Evolutionary conservation across 495 filamentous ascomycete genomes (phyloP).

Genomic region (Chaetomium fimeti): DNA sequence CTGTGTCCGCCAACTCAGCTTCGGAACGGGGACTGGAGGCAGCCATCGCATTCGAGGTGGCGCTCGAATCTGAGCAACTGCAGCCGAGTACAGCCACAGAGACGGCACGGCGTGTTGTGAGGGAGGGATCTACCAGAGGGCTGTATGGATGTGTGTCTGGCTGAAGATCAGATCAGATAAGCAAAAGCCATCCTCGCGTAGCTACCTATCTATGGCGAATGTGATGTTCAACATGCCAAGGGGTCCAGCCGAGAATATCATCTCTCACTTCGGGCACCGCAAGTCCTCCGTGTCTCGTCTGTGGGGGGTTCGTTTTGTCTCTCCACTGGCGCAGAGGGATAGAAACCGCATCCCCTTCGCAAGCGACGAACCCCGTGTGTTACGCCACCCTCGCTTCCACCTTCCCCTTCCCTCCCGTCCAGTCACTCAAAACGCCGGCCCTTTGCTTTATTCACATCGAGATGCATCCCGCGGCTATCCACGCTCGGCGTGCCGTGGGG

Average conservation of each 20-base stretch:
- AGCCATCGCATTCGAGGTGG: neutral
- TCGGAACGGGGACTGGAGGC: constrained; percentile 4
- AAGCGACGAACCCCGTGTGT: too few species aligned
- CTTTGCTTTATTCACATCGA: neutral
- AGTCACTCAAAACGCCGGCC: neutral
- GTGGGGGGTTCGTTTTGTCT: too few species aligned
- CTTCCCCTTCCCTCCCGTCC: neutral
- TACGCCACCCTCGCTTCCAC: neutral
- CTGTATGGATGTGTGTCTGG: neutral
- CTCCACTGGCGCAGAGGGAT: neutral
- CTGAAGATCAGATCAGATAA: neutral
- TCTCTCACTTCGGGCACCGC: neutral
- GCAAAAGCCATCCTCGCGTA: neutral
- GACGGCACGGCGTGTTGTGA: neutral
- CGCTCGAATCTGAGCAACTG: neutral
- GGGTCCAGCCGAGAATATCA: neutral
- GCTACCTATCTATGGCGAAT: neutral
- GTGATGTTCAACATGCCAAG: neutral
- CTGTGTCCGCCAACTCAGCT: neutral
- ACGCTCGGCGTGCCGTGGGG: neutral
- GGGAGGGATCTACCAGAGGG: neutral
- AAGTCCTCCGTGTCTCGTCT: neutral
- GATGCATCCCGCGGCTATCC: neutral
- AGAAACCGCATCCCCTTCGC: neutral
- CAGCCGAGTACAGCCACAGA: neutral